Conservation (phyloP, 2,329 filamentous ascomycete species). For the Falciphora oryzae region DNA sequence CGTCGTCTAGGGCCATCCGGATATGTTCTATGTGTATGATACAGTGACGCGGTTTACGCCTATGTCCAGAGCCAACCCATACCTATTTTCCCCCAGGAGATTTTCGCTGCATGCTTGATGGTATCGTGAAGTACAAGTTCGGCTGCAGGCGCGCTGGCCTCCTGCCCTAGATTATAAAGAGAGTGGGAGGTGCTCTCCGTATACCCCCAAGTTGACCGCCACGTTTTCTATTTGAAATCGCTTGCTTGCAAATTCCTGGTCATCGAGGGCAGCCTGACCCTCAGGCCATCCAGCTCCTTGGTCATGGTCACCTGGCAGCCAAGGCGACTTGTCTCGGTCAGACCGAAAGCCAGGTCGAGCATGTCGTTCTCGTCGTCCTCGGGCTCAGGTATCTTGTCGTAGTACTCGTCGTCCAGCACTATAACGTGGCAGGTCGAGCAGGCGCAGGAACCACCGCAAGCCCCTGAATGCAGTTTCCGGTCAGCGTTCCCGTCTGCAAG, state of each 20-base stretch:
- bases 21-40: neutral
- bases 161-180: neutral
- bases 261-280: slow-evolving; percentile 83
- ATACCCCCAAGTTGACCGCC: neutral
- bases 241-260: slow-evolving; percentile 93
- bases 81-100: neutral
- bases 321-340: slow-evolving; percentile 77
- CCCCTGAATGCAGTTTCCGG: slow-evolving; percentile 26
- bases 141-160: neutral
- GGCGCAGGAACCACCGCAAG: slow-evolving; percentile 89
- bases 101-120: neutral
- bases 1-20: neutral
- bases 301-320: slow-evolving; percentile 92
- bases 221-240: slow-evolving; percentile 58
- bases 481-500: too few species aligned
- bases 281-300: slow-evolving; percentile 80
- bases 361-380: slow-evolving; percentile 84
- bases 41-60: neutral
- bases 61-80: neutral
- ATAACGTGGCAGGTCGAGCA: slow-evolving; percentile 93
- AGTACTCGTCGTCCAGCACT: slow-evolving; percentile 65
- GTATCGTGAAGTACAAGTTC: neutral
- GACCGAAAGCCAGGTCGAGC: slow-evolving; percentile 83
- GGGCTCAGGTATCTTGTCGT: slow-evolving; percentile 72
- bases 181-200: neutral